Base-by-base conservation (phyloP, 805 yeast genomes). In the Yarrowia sp. region DNA sequence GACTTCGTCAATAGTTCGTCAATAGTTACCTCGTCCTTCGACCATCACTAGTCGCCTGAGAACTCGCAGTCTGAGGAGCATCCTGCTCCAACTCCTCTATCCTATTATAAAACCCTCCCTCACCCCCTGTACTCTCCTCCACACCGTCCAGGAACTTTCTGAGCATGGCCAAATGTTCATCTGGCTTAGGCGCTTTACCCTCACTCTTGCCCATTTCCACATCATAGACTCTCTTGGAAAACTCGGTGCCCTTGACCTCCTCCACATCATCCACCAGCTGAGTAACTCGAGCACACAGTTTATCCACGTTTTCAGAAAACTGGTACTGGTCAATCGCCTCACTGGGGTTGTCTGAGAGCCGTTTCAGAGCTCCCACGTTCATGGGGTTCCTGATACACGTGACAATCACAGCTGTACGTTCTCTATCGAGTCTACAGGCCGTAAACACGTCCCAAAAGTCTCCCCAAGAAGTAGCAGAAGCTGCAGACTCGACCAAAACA, bases 341-440 rank as follows among this genome's bases (percentile, higher is more conserved):
- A 15, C 31, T 31, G 35, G 61, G 61, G 61, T 55, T 55, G 31
- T 55, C 36, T 9, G 61, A 36, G 0, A 55, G 47, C 14, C 61
- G 36, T 1, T 35, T 55, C 8, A 41, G 8, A 5, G 61, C 36
- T 0, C 39, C 61, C 2, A 28, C 4, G 31, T 55, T 55, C 36
- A 13, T 8, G 14, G 47, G 61, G 15, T 55, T 41, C 9, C 47
- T 38, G 31, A 55, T 14, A 31, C 61, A 55, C 38, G 61, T 31
- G 11, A 55, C 15, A 1, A 47, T 38, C 1, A 61, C 45, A 3
- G 45, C 45, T 1, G 65, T 61, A 10, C 57, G 44, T 11, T 61
- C 65, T 47, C 65, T 36, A 13, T 61, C 65, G 6, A 61, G 44
- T 5, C 55, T 57, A 61, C 65, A 61, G 14, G 55, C 57, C 15